Conservation (phyloP, 208 protist genomes). For the Wallacemonas sp. region DNA sequence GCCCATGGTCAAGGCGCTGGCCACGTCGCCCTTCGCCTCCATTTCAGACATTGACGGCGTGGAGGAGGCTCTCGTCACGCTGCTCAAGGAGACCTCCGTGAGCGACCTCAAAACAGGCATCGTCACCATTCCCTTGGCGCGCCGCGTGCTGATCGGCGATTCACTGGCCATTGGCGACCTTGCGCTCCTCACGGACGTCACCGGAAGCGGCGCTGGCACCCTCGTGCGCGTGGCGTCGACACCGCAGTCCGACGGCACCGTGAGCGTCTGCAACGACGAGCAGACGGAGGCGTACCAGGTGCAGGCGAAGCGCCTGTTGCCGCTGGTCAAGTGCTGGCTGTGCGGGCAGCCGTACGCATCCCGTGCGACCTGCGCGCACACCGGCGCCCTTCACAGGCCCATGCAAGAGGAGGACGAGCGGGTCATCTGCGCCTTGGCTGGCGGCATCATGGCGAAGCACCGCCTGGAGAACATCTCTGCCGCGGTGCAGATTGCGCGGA, state of each 20-base stretch:
- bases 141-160: slow-evolving; percentile 13
- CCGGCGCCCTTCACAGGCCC: slow-evolving; percentile 28
- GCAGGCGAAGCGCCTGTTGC: slow-evolving; percentile 40
- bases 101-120: slow-evolving; percentile 32
- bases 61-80: slow-evolving; percentile 43
- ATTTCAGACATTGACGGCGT: slow-evolving; percentile 38
- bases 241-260: slow-evolving; percentile 32
- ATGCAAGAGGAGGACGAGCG: slow-evolving; percentile 40
- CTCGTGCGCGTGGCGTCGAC: slow-evolving; percentile 31
- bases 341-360: slow-evolving; percentile 43
- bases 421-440: slow-evolving; percentile 33
- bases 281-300: slow-evolving; percentile 30
- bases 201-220: slow-evolving; percentile 21
- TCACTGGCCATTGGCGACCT: slow-evolving; percentile 40
- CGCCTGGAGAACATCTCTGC: neutral
- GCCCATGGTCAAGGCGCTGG: slow-evolving; percentile 38
- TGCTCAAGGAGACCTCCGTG: slow-evolving; percentile 31
- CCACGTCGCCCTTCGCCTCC: slow-evolving; percentile 47
- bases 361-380: slow-evolving; percentile 24
- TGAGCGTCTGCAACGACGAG: slow-evolving; percentile 26
- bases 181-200: slow-evolving; percentile 37
- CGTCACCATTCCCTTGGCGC: slow-evolving; percentile 43
- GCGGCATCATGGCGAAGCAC: slow-evolving; percentile 5
- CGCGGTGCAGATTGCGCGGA: neutral
- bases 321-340: slow-evolving; percentile 44